Conservation (phyloP, 1,139 yeast species). For the Geotrichum europaeum region DNA sequence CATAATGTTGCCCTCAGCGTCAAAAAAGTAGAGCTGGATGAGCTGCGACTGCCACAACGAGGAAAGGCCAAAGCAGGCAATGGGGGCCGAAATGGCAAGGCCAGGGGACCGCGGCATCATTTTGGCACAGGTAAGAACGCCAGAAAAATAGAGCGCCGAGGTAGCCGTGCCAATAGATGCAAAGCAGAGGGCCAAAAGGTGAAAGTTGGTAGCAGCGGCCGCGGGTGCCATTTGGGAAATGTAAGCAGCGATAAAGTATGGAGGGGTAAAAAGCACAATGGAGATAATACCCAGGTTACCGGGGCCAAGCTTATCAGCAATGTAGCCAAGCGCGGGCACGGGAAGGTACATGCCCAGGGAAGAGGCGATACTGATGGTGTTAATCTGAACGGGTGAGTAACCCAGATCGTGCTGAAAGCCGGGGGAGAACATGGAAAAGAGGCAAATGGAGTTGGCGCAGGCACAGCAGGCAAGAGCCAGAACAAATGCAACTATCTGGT, state of each 20-base stretch:
- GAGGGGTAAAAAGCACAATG: constrained; percentile 59
- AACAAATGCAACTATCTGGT: constrained; percentile 14
- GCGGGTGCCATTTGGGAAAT: constrained; percentile 16
- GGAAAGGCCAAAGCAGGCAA: constrained; percentile 78
- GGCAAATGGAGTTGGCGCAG: constrained; percentile 72
- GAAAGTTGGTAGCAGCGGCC: constrained; percentile 7
- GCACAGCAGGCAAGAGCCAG: constrained; percentile 43
- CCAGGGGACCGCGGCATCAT: constrained; percentile 70
- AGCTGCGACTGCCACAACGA: constrained; percentile 48
- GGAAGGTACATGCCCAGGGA: constrained; percentile 81
- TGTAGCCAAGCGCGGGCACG: constrained; percentile 72
- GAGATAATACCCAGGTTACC: constrained; percentile 62
- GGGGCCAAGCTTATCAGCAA: constrained; percentile 84
- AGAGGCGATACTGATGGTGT: constrained; percentile 66
- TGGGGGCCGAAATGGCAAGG: constrained; percentile 80
- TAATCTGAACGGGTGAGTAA: constrained; percentile 65
- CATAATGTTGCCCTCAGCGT: constrained; percentile 8
- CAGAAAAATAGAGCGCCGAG: constrained; percentile 69
- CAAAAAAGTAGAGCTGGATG: constrained; percentile 36
- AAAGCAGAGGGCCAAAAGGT: constrained; percentile 31
- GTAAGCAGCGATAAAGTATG: constrained; percentile 52
- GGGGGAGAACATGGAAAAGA: constrained; percentile 74
- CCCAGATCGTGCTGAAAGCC: constrained; percentile 55
- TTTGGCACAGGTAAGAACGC: constrained; percentile 76
- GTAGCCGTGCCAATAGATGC: constrained; percentile 75